Conservation (phyloP, 108 stramenopile species). For the Cyclotella choctawhatcheeana region DNA sequence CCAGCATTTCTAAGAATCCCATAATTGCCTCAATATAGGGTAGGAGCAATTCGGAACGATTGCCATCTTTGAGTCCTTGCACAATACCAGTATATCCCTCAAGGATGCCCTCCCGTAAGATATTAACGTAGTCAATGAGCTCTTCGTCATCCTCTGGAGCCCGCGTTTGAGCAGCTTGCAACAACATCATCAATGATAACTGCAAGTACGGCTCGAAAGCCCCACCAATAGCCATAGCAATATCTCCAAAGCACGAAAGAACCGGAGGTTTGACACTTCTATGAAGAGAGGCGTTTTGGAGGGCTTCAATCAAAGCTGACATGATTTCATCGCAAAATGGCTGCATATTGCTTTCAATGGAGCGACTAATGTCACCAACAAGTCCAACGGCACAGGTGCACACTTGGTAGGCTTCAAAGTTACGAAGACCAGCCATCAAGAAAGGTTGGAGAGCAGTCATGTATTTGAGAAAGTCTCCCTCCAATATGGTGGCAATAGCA, state of each 20-base stretch:
- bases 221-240: slow-evolving; percentile 91
- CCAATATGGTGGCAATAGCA: slow-evolving; percentile 83
- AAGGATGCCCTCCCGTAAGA: slow-evolving; percentile 87
- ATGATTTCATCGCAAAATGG: slow-evolving; percentile 94
- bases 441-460: slow-evolving; percentile 83
- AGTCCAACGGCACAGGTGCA: slow-evolving; percentile 93
- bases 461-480: slow-evolving; percentile 92
- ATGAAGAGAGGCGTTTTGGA: slow-evolving; percentile 85
- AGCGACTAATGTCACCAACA: slow-evolving; percentile 93
- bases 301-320: slow-evolving; percentile 81
- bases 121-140: slow-evolving; percentile 93
- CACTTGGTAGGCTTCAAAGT: slow-evolving; percentile 91
- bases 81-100: slow-evolving; percentile 97
- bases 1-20: slow-evolving; percentile 67
- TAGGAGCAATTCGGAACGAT: slow-evolving; percentile 58
- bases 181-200: slow-evolving; percentile 85
- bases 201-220: slow-evolving; percentile 93
- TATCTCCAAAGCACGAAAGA: slow-evolving; percentile 93
- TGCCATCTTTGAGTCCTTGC: slow-evolving; percentile 86
- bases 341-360: slow-evolving; percentile 81
- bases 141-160: slow-evolving; percentile 95
- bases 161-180: slow-evolving; percentile 87
- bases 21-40: slow-evolving; percentile 69
- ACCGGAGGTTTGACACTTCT: slow-evolving; percentile 96
- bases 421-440: slow-evolving; percentile 84